Percentiles rank a stretch among this genome's conserved stretches.
Evolutionary conservation across 768 basidiomycete genomes (phyloP).

Genomic region (Collybia sordida): DNA sequence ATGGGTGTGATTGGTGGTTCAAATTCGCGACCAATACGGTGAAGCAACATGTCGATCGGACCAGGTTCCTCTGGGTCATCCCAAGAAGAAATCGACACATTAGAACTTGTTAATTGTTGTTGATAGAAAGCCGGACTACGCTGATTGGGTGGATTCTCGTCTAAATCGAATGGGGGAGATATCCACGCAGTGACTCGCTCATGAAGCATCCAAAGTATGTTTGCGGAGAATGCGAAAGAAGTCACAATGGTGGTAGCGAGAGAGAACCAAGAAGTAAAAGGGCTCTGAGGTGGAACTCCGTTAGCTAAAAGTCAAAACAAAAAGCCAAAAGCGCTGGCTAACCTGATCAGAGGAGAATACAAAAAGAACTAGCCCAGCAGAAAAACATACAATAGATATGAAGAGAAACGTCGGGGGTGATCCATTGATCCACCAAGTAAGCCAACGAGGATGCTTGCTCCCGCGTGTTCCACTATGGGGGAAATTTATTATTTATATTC

Average conservation of each 20-base stretch:
- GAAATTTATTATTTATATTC: no score
- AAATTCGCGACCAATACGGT: no score
- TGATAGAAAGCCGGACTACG: no score
- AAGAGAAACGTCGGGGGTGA: conserved; percentile 15
- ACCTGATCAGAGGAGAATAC: conserved; percentile 10
- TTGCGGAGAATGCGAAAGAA: conserved; percentile 11
- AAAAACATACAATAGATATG: conserved; percentile 15
- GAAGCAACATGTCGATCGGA: no score
- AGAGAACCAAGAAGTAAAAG: conserved; percentile 11
- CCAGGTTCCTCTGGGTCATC: no score
- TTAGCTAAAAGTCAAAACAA: background rate
- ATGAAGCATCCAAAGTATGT: conserved; percentile 13
- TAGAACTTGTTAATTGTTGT: no score
- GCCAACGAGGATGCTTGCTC: conserved; percentile 11
- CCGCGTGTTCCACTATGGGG: conserved; percentile 14
- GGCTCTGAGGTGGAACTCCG: background rate
- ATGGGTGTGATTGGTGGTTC: no score
- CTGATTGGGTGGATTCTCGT: no score
- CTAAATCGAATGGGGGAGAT: conserved; percentile 2
- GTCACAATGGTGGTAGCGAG: conserved; percentile 10
- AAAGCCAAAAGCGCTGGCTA: background rate
- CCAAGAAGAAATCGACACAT: no score
- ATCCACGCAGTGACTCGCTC: conserved; percentile 9
- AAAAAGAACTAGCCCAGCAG: conserved; percentile 13
- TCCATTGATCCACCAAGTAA: conserved; percentile 17